Conservation (phyloP, 1,139 yeast genomes). For the Groenewaldozyma sp. region DNA sequence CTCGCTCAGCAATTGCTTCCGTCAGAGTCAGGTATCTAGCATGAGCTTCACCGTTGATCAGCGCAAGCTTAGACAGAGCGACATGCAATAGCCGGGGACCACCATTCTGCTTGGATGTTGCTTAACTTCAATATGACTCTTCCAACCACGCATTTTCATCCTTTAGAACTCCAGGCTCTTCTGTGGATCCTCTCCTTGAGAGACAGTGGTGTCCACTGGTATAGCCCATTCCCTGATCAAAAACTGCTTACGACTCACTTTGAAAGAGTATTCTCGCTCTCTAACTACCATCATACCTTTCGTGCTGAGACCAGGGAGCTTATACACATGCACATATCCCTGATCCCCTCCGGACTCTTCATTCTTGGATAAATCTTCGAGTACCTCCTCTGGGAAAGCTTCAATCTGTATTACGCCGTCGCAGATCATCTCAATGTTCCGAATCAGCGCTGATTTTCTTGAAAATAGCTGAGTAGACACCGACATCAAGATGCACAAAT, state of each 20-base stretch:
- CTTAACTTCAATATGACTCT: no score
- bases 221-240: slow-evolving; percentile 91
- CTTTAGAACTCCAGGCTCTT: no score
- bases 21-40: no score
- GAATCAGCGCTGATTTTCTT: slow-evolving; percentile 40
- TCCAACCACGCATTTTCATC: no score
- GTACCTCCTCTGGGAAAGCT: slow-evolving; percentile 79
- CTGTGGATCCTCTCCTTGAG: background rate
- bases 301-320: slow-evolving; percentile 64
- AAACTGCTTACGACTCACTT: slow-evolving; percentile 72
- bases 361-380: slow-evolving; percentile 7
- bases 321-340: slow-evolving; percentile 70
- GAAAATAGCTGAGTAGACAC: slow-evolving; percentile 63
- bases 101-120: no score
- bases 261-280: slow-evolving; percentile 74
- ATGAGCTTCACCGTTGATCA: no score
- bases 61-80: no score
- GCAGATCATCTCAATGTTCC: slow-evolving; percentile 47
- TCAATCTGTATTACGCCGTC: slow-evolving; percentile 70
- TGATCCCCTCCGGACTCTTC: slow-evolving; percentile 33
- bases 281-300: slow-evolving; percentile 72
- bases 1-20: no score
- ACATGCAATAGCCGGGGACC: no score
- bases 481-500: slow-evolving; percentile 46
- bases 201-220: slow-evolving; percentile 71